These are phyloP conservation scores for Colletotrichum trifolii DNA, from an alignment of 2,329 filamentous ascomycete genomes.

Conservation along the genomic window DNA sequence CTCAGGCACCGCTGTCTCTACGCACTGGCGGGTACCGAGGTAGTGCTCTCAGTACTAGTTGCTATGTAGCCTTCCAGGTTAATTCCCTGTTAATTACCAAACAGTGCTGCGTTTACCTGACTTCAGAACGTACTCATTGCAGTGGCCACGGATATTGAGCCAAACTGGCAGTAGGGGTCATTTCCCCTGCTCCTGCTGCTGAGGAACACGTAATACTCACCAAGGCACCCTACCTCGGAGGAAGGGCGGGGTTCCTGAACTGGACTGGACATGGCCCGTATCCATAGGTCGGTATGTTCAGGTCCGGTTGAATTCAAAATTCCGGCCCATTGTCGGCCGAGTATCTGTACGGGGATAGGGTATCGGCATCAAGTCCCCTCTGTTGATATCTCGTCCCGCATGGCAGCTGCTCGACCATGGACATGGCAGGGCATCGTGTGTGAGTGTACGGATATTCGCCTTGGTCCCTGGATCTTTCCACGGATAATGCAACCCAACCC, in stretches of 20 bases:
- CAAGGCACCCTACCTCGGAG: background rate
- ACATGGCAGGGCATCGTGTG: background rate
- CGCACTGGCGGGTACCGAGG: too few relatives aligned
- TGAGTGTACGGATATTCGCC: too few relatives aligned
- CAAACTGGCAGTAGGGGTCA: constrained; percentile 29
- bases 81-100: too few relatives aligned
- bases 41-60: too few relatives aligned
- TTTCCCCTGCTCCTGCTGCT: background rate
- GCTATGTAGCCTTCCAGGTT: too few relatives aligned
- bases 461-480: constrained; percentile 32
- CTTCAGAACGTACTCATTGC: too few relatives aligned
- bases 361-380: background rate
- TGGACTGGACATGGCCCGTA: background rate
- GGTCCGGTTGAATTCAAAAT: background rate
- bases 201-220: too few relatives aligned
- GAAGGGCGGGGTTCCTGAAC: constrained; percentile 33
- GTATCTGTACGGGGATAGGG: background rate
- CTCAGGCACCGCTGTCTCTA: too few relatives aligned
- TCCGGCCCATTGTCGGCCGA: constrained; percentile 31
- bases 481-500: background rate
- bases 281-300: too few relatives aligned
- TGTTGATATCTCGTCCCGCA: constrained; percentile 2
- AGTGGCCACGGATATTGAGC: constrained; percentile 9
- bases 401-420: background rate
- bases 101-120: too few relatives aligned